Conservation (phyloP, 2,329 filamentous ascomycete genomes). For the Botrytis elliptica region DNA sequence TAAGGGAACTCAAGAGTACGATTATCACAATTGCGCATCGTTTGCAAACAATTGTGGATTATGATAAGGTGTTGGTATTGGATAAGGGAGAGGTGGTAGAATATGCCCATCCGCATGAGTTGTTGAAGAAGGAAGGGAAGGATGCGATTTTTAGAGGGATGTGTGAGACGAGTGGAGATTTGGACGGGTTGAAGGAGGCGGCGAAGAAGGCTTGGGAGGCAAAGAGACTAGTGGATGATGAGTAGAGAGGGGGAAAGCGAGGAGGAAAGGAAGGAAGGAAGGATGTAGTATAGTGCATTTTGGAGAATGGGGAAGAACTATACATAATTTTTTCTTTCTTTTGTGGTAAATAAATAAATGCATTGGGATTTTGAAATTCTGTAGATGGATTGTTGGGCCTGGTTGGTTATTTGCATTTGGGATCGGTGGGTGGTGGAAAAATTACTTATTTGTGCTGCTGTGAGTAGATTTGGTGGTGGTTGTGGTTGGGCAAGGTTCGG, state of each 20-base stretch:
- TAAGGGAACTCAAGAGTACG: constrained; percentile 88
- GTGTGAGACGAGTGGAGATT: constrained; percentile 67
- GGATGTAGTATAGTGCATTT: not conserved
- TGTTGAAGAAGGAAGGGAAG: constrained; percentile 65
- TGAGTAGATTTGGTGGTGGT: not conserved
- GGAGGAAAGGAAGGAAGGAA: not conserved
- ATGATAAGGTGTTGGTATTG: constrained; percentile 93
- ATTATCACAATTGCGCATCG: constrained; percentile 97
- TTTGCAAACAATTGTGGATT: constrained; percentile 94
- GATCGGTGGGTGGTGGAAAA: not conserved
- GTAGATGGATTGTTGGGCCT: constrained; percentile 6
- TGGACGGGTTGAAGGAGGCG: constrained; percentile 55
- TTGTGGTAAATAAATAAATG: not conserved
- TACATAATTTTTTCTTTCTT: not conserved
- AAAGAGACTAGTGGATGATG: constrained; percentile 43
- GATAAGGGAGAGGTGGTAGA: constrained; percentile 87
- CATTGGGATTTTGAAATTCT: not conserved
- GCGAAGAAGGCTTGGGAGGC: constrained; percentile 50
- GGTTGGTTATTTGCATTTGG: constrained; percentile 2
- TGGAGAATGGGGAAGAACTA: not conserved
- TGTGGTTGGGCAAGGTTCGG: not conserved
- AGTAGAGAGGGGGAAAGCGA: constrained; percentile 24
- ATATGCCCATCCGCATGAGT: constrained; percentile 83
- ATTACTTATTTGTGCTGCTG: not conserved
- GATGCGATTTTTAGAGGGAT: constrained; percentile 57